These are phyloP conservation scores for Mortierella sp. DNA, from an alignment of 371 early-diverging fungal genomes.

Conservation along the genomic window DNA sequence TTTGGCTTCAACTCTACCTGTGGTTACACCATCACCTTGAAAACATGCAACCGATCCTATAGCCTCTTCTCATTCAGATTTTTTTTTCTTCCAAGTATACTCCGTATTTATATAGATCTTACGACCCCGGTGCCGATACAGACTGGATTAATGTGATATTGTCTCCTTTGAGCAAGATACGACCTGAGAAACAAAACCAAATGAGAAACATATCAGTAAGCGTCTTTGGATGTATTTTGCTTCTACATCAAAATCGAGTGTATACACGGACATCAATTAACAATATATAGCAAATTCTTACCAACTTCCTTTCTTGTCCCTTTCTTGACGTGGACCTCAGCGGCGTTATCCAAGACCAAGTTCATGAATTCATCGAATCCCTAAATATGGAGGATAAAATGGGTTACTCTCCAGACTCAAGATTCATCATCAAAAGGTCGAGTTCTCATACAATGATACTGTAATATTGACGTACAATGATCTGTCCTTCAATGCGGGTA, in stretches of 20 bases:
- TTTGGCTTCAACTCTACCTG: too few relatives aligned
- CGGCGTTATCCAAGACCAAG: slow-evolving; percentile 91
- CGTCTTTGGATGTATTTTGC: too few relatives aligned
- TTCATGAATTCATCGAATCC: slow-evolving; percentile 99
- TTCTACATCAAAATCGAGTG: background rate
- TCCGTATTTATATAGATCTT: background rate
- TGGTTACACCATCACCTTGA: background rate
- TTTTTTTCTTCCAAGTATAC: background rate
- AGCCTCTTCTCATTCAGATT: background rate
- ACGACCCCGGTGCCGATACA: slow-evolving; percentile 33
- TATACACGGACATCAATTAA: background rate
- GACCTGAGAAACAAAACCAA: slow-evolving; percentile 63
- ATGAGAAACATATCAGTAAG: background rate
- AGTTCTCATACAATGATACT: background rate
- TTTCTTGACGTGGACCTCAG: slow-evolving; percentile 85
- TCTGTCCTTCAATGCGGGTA: slow-evolving; percentile 91
- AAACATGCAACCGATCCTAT: background rate
- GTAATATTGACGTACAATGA: slow-evolving; percentile 73
- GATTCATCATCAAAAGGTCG: background rate
- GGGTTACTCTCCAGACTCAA: background rate
- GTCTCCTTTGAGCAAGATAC: slow-evolving; percentile 93
- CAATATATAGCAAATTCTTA: slow-evolving; percentile 21
- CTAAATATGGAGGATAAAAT: slow-evolving; percentile 59
- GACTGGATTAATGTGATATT: slow-evolving; percentile 84
- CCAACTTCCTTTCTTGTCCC: slow-evolving; percentile 74